Base-by-base conservation (phyloP, 371 early-diverging fungal species). In the Mucor racemosus region DNA sequence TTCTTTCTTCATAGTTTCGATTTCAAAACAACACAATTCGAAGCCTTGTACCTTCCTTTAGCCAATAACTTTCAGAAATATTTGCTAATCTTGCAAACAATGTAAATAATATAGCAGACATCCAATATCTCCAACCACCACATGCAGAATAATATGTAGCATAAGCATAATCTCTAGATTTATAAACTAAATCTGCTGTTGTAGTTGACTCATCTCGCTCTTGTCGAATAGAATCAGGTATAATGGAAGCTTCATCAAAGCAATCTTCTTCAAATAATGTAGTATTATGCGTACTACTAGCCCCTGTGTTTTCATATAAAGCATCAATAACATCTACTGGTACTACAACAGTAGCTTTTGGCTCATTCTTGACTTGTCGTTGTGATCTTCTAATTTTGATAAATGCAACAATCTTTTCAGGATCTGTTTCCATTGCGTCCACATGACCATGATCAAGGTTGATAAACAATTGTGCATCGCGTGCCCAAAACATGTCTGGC, bases 401-500 rank as follows among this genome's bases (percentile, higher is more conserved):
- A 7, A 67, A 17, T 0, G 15, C 40, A 1, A 58, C 64, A 31
- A 72, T 72, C 40, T 55, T 44, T 48, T 66, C 66, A 0, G 72
- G 56, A 15, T 72, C 62, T 15, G 64, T 61, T 17, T 72, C 68
- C 1, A 38, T 31, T 0, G 60, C 9, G 5, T 63, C 46, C 7
- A 67, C 38, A 17, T 9, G 31, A 0, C 64, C 64, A 17, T 57
- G 50, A 5, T 61, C 21, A 40, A 79, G 54, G 1, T 58, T 36
- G 1, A 90, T 89, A 17, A 94, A 75, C 50, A 85, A 78, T n/a
- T 81, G 78, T n/a, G 88, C 89, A 66, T 88, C 83, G 0, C 89
- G 85, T 33, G 95, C 72, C 64, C 93, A 90, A 58, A 88, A 82
- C 13, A 72, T 44, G n/a, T 84, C 77, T 3, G 92, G 86, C 21